Evolutionary conservation across 441 rosid genomes (phyloP).

Genomic region (Kokia cookei): DNA sequence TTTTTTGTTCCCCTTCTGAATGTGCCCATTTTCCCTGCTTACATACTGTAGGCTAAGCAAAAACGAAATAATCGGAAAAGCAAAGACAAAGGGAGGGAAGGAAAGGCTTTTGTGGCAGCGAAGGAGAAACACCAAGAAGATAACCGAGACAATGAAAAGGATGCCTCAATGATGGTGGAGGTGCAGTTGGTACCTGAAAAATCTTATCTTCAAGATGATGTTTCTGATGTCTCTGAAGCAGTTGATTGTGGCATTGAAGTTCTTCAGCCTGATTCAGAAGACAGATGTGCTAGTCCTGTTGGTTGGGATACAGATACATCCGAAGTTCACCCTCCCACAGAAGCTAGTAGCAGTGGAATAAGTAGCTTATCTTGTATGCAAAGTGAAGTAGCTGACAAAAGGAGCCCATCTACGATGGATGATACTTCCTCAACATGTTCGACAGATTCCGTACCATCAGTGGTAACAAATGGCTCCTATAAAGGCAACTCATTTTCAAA

Average conservation of each 20-base stretch:
- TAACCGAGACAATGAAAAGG: conserved; percentile 31
- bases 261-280: conserved; percentile 69
- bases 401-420: conserved; percentile 52
- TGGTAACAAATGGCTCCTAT: conserved; percentile 51
- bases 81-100: conserved; percentile 78
- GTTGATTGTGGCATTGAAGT: conserved; percentile 55
- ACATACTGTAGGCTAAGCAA: conserved; percentile 65
- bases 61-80: conserved; percentile 75
- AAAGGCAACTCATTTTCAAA: conserved; percentile 45
- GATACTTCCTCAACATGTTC: conserved; percentile 99
- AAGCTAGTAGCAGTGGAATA: conserved; percentile 50
- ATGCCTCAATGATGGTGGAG: conserved; percentile 31
- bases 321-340: conserved; percentile 57
- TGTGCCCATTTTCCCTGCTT: background rate
- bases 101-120: conserved; percentile 26
- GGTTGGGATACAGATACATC: conserved; percentile 84
- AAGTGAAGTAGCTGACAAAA: conserved; percentile 57
- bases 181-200: conserved; percentile 46
- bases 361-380: conserved; percentile 49
- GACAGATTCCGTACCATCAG: conserved; percentile 77
- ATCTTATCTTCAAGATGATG: conserved; percentile 54
- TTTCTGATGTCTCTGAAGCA: conserved; percentile 68
- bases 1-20: background rate
- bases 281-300: conserved; percentile 61
- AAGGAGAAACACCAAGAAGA: conserved; percentile 41